Evolutionary conservation across 805 yeast species (phyloP).

Genomic region (Brettanomyces bruxellensis): DNA sequence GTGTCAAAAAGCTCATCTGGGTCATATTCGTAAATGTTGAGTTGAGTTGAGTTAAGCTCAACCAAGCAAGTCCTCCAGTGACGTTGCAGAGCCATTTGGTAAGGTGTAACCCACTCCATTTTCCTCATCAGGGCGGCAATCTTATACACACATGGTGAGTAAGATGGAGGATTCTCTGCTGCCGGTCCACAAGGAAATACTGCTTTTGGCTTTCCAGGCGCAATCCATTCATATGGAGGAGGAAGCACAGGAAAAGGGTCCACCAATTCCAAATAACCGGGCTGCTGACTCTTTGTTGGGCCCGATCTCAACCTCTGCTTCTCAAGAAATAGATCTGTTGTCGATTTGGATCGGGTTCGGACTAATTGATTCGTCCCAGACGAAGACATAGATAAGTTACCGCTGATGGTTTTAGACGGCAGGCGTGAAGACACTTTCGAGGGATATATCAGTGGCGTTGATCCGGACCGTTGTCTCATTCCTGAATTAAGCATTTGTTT

Average conservation of each 20-base stretch:
- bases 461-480: too few relatives aligned
- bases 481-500: too few relatives aligned
- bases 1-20: not conserved
- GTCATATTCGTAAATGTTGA: constrained; percentile 54
- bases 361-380: too few relatives aligned
- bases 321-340: too few relatives aligned
- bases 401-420: too few relatives aligned
- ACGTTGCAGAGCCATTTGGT: constrained; percentile 55
- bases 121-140: constrained; percentile 54
- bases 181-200: constrained; percentile 20
- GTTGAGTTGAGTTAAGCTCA: constrained; percentile 80
- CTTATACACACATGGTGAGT: constrained; percentile 57
- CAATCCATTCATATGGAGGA: constrained; percentile 26
- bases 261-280: constrained; percentile 16
- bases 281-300: not conserved
- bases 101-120: constrained; percentile 70
- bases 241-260: constrained; percentile 33
- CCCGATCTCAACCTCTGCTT: too few relatives aligned
- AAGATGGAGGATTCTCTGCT: constrained; percentile 49
- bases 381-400: too few relatives aligned
- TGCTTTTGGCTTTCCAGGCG: constrained; percentile 29
- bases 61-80: constrained; percentile 63
- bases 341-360: too few relatives aligned
- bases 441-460: too few relatives aligned
- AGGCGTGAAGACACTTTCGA: too few relatives aligned